Percentiles rank a stretch among this genome's conserved stretches.
These are phyloP conservation scores for Rhizopogon sp. DNA, from an alignment of 768 basidiomycete species.

Conservation along the genomic window DNA sequence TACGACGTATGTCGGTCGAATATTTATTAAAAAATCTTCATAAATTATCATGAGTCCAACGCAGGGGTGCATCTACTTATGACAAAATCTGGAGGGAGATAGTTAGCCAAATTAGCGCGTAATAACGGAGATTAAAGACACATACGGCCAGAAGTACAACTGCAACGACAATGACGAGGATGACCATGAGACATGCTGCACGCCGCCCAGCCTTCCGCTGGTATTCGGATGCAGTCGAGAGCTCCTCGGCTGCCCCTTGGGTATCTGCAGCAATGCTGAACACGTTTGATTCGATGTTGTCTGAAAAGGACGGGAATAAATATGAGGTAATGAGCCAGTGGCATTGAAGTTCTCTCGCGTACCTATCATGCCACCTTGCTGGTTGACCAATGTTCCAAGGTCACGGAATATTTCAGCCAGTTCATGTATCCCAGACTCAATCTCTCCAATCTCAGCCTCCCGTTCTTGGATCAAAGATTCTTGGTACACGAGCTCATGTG, in stretches of 20 bases:
- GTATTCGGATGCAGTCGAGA: conserved; percentile 86
- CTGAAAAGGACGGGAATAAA: conserved; percentile 34
- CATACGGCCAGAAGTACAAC: conserved; percentile 90
- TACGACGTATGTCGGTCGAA: too few species aligned
- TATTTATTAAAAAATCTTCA: too few species aligned
- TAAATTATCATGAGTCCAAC: too few species aligned
- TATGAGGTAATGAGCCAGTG: neutral
- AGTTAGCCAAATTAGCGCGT: neutral
- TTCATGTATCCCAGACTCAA: conserved; percentile 95
- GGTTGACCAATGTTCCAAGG: conserved; percentile 87
- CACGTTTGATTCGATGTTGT: conserved; percentile 94
- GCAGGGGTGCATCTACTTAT: neutral
- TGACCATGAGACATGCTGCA: conserved; percentile 84
- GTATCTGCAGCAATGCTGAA: conserved; percentile 83
- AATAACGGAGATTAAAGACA: conserved; percentile 12
- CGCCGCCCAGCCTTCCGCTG: conserved; percentile 91
- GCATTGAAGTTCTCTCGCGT: conserved; percentile 19
- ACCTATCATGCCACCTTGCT: conserved; percentile 96
- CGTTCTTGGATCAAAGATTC: conserved; percentile 81
- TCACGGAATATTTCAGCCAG: conserved; percentile 95
- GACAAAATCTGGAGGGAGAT: neutral
- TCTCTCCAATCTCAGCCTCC: conserved; percentile 91
- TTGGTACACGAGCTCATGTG: conserved; percentile 92
- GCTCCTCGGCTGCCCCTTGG: conserved; percentile 76
- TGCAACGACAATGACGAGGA: conserved; percentile 81